Evolutionary conservation across 805 yeast species (phyloP).

Genomic region (Wickerhamiella nectarea): DNA sequence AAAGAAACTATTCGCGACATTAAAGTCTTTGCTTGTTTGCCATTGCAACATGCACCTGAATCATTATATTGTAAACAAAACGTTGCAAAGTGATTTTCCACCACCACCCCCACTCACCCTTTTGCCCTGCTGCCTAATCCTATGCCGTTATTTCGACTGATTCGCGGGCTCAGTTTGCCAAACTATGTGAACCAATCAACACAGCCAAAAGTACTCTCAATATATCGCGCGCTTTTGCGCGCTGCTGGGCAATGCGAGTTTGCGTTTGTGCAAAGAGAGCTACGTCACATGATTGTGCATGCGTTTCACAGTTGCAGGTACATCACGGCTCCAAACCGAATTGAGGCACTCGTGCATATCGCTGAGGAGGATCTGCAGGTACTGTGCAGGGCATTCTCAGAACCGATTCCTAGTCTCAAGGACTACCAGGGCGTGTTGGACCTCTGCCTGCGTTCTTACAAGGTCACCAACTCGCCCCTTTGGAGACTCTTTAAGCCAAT

Average conservation of each 20-base stretch:
- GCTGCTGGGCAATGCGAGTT: neutral
- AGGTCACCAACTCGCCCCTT: conserved; percentile 15
- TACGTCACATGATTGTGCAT: conserved; percentile 8
- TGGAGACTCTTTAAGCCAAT: conserved; percentile 5
- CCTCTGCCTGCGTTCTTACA: conserved; percentile 9
- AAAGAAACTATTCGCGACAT: too few species aligned
- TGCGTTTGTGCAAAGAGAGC: neutral
- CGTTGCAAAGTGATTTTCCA: too few species aligned
- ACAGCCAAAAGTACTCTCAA: neutral
- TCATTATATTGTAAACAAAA: too few species aligned
- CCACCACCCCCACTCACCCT: too few species aligned
- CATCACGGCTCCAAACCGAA: conserved; percentile 11
- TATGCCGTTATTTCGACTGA: neutral
- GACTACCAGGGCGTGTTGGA: conserved; percentile 13
- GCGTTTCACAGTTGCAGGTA: conserved; percentile 16
- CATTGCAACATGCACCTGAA: too few species aligned
- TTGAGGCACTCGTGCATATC: conserved; percentile 12
- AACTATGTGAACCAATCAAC: neutral
- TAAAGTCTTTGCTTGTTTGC: too few species aligned
- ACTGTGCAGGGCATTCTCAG: conserved; percentile 11
- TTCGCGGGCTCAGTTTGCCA: neutral
- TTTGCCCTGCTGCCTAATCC: neutral
- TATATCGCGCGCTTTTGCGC: neutral
- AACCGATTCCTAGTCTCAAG: conserved; percentile 2
- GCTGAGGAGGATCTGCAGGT: conserved; percentile 12